Base-by-base conservation (phyloP, 2,329 filamentous ascomycete species). In the Erysiphe neolycopersici region DNA sequence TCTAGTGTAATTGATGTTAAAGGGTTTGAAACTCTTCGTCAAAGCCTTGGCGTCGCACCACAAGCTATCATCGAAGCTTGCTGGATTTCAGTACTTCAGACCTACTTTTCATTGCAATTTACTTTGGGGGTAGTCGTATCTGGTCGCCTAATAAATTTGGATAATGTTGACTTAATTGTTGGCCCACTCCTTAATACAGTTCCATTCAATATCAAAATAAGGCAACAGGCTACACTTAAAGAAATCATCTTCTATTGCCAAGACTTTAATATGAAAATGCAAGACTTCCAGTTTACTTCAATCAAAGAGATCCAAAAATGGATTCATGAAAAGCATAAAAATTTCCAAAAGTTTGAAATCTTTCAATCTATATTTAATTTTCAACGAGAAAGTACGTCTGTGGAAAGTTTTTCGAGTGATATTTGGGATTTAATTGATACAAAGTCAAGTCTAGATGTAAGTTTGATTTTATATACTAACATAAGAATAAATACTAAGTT, bases 111-210 rank as follows among this genome's bases (percentile, higher is more conserved):
- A 59, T 69, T 1, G 38, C 46, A 48, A 16, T 35, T 52, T 13
- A 56, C 53, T 1, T 69, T 85, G 13, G 87, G 87, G 0, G 62
- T 91, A 17, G 68, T 94, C 12, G 68, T 81, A 0, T 89, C 84
- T 6, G 87, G 85, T 0, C 69, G 85, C 46, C 70, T 73, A 0
- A 69, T 91, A 4, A 70, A 79, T 38, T 60, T 83, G 12, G 66
- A 76, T 8, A 64, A 64, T 1, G 68, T 75, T 1, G 77, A 84
- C 40, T 55, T 64, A 18, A 70, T 80, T 0, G 68, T 89, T 37
- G 87, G 85, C 0, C 85, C 87, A 0, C 61, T 94, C 17, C 92
- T 94, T 66, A 94, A 94, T 55, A 93, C 84, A 0, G 62, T 94
- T 1, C 83, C 85, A 0, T 83, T 79, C 54, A 66, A 70, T 44